Base-by-base conservation (phyloP, 2,329 filamentous ascomycete genomes). In the Reticulascus tulasneorum region DNA sequence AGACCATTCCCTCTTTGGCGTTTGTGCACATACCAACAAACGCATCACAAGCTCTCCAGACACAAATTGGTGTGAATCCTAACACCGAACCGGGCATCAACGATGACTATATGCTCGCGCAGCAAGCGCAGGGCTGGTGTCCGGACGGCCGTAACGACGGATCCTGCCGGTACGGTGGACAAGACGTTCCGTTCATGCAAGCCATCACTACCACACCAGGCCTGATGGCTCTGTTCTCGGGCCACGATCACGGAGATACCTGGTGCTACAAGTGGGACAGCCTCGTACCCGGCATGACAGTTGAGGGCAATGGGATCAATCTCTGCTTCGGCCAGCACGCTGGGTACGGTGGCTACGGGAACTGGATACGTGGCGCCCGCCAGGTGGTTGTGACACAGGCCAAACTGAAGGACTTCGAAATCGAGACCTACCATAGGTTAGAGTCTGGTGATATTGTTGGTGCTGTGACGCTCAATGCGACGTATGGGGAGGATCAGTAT, bases 311-410 rank as follows among this genome's bases (percentile, higher is more conserved):
- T 37, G 67, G 67, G 2, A 46, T 65, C 13, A 60, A 66, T 20
- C 48, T 74, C 6, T 73, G 70, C 47, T 84, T 81, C 49, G 77
- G 79, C 5, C 75, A 82, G 45, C 80, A 82, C 47, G 72, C 77
- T 0, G 82, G 83, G 0, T 86, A 85, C 37, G 82, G 81, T 1
- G 82, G 83, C 0, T 86, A 86, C 47, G 77, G 80, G 0, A 64
- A 66, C 28, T 83, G 75, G 74, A 70, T 71, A 9, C 71, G 81
- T 0, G 82, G 81, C 4, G 68, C 69, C 4, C 63, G 79, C 1
- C 73, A 81, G 47, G 59, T 83, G 9, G 46, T 66, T 4, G 48
- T 82, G 1, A 58, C 66, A 2, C 60, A 71, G 27, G 51, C 58
- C 2, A 54, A 54, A n/a, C 52, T 76, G 9, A 48, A 47, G 10